Evolutionary conservation across 495 filamentous ascomycete species (phyloP), one percentile per base, ranked within the genome.

Genomic region (Penicillium coprophilum): DNA sequence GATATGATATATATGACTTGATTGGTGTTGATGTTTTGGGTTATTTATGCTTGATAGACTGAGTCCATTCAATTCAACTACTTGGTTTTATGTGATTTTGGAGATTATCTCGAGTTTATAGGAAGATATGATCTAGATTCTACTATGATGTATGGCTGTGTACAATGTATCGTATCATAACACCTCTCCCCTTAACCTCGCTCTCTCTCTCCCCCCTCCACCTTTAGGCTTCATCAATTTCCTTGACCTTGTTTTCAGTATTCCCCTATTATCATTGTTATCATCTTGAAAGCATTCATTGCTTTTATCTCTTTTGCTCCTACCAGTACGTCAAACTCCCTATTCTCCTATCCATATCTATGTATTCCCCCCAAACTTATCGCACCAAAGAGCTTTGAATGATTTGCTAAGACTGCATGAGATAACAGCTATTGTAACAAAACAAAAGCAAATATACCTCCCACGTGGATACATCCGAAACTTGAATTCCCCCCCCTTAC

Each of bases 321-420:
- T 47, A 47, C 45, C 19, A 30, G 43, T 50, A 55, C 46, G 46
- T 56, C 53, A 60, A 60, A 50, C 57, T 50, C 39, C 12, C 27
- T 46, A 24, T 2, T 24, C 23, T 24, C 23, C 23, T 5, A 24
- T n/a, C n/a, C n/a, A n/a, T n/a, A n/a, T 41, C 24, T 40, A 47
- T 47, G 27, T 30, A 17, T 17, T 3, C 34, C 6, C n/a, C 34
- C 6, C 15, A 8, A n/a, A 38, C 34, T n/a, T n/a, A 38, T 17
- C 27, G 7, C 23, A 28, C 21, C 24, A 17, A 17, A 19, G n/a
- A 31, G 28, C n/a, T 32, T 47, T 19, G 28, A 47, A 3, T 28
- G 1, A 1, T 46, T 21, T 15, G n/a, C 44, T 46, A n/a, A 46
- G 15, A 46, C 23, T 46, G 44, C 28, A 47, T 31, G 5, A 47